These are phyloP conservation scores for Candida chilensis DNA, from an alignment of 805 yeast species.

Conservation along the genomic window DNA sequence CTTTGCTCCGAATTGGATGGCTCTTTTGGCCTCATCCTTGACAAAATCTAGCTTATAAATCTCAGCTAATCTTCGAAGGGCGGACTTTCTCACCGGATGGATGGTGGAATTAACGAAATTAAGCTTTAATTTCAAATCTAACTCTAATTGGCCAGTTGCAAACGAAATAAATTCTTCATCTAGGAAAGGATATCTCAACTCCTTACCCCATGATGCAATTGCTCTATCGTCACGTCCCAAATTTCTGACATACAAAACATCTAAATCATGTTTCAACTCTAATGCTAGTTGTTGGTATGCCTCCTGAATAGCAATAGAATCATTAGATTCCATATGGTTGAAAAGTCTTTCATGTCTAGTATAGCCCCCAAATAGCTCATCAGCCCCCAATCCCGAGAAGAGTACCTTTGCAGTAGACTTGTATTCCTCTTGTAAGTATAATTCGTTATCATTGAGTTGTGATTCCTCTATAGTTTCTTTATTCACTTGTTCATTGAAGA, in stretches of 20 bases:
- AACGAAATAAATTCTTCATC: conserved; percentile 50
- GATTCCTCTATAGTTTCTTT: conserved; percentile 4
- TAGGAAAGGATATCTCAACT: conserved; percentile 79
- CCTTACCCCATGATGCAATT: conserved; percentile 79
- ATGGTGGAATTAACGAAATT: conserved; percentile 18
- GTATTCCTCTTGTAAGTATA: conserved; percentile 16
- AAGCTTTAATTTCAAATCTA: conserved; percentile 30
- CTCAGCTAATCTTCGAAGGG: conserved; percentile 56
- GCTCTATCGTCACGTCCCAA: conserved; percentile 91
- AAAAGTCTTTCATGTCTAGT: conserved; percentile 65
- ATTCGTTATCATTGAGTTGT: conserved; percentile 2
- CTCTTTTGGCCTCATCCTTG: conserved; percentile 74
- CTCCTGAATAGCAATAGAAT: conserved; percentile 4
- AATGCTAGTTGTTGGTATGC: conserved; percentile 32
- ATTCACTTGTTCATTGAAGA: conserved; percentile 6
- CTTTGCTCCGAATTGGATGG: conserved; percentile 93
- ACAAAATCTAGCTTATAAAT: conserved; percentile 44
- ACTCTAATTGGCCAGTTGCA: conserved; percentile 38
- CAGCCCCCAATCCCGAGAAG: conserved; percentile 94
- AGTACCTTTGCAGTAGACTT: conserved; percentile 56
- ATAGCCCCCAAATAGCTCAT: conserved; percentile 94
- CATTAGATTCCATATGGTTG: conserved; percentile 10
- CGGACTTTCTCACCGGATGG: conserved; percentile 29
- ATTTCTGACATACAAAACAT: conserved; percentile 69
- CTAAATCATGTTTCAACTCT: conserved; percentile 65